phyloP scores from a whole-genome alignment of 371 early-diverging fungal genomes.

The Saksenaea vasiformis region DNA sequence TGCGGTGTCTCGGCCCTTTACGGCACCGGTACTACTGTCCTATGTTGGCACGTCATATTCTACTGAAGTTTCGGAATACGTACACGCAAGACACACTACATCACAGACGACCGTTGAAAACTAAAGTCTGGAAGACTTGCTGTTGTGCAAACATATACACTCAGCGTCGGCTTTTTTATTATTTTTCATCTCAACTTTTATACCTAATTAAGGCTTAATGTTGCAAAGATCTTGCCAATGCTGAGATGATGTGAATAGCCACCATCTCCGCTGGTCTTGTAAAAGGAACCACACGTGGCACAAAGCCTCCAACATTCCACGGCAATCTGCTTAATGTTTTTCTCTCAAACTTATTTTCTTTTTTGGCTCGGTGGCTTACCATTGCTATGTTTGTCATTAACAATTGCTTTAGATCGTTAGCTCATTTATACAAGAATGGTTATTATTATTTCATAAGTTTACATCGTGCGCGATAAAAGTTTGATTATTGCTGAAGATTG shows the following conservation, averaged over 20 bases:
- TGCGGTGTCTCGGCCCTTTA: constrained; percentile 72
- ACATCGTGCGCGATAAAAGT: too few species aligned
- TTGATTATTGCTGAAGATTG: too few species aligned
- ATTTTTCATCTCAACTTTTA: constrained; percentile 8
- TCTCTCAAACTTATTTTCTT: background rate
- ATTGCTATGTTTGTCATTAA: too few species aligned
- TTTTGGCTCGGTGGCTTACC: background rate
- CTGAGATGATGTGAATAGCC: constrained; percentile 68
- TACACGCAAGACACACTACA: constrained; percentile 12
- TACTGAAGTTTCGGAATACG: constrained; percentile 70
- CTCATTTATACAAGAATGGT: too few species aligned
- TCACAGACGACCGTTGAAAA: background rate
- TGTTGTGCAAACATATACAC: background rate
- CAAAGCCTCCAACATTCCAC: constrained; percentile 50
- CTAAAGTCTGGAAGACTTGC: background rate
- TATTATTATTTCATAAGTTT: too few species aligned
- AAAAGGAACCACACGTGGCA: constrained; percentile 58
- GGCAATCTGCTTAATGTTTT: constrained; percentile 40
- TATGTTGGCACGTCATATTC: constrained; percentile 49
- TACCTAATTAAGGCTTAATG: constrained; percentile 73
- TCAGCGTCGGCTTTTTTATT: background rate
- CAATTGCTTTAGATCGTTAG: too few species aligned
- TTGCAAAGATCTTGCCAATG: constrained; percentile 56
- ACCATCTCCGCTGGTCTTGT: constrained; percentile 79
- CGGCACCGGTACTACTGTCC: constrained; percentile 63